Evolutionary conservation across 23 red algal genomes (phyloP), one percentile per base, ranked within the genome.

Genomic region (Cyanidiococcus yangmingshanensis): DNA sequence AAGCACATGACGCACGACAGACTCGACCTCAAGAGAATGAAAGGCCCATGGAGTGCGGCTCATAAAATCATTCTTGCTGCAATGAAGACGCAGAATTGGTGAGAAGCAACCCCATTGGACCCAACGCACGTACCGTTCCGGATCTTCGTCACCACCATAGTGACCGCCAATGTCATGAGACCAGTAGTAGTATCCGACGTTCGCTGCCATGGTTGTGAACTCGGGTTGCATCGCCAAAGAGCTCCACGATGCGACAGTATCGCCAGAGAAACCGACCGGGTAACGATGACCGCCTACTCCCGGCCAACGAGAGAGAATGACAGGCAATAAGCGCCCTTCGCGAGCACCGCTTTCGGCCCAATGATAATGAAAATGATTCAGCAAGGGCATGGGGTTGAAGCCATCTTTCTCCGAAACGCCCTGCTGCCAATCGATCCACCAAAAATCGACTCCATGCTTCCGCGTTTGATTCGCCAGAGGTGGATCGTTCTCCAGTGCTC

Each of bases 361-460:
- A 38, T 63, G 39, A 41, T 81, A 81, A 59, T 81, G 78, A 59
- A 39, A 81, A 41, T 81, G 78, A 41, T 81, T 81, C 78, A 81
- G 68, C 2, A 81, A 2, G 39, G 68, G 68, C 38, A 81, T 41
- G 1, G 78, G 78, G 67, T 81, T 54, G 37, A 81, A 67, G 37
- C 78, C 78, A 39, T 81, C 78, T 25, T 35, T 1, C 38, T 2
- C 39, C 18, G 78, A 58, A 17, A 39, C 68, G 2, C 78, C 78
- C 40, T 81, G 78, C 40, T 81, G 78, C 78, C 78, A 81, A 57
- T 81, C 78, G 39, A 81, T 59, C 78, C 78, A 81, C 78, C 78
- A 81, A 59, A 81, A 81, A 36, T 81, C 78, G 0, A 81, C 78
- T 59, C 78, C 78, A 21, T 54, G 45, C 21, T 54, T 54, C 21